Conservation (phyloP, 2,329 filamentous ascomycete genomes). For the Hawksworthiomyces lignivorus region DNA sequence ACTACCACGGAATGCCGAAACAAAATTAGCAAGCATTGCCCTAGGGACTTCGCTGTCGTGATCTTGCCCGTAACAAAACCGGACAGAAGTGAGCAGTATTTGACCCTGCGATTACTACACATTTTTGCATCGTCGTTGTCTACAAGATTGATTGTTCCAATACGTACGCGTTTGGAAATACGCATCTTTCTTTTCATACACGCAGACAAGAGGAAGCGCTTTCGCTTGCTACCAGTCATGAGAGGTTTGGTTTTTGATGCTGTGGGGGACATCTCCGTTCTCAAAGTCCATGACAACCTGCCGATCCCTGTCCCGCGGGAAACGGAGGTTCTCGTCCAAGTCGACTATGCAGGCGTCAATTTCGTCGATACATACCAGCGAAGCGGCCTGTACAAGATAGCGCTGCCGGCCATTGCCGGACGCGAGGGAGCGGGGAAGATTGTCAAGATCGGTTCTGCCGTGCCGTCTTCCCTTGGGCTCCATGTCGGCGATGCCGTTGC, state of each 20-base stretch:
- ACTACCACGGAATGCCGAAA: too few species aligned
- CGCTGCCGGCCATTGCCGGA: conserved; percentile 13
- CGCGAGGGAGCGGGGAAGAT: conserved; percentile 16
- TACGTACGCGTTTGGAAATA: too few species aligned
- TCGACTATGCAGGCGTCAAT: conserved; percentile 72
- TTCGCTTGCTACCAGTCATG: too few species aligned
- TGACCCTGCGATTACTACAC: too few species aligned
- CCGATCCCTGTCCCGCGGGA: neutral
- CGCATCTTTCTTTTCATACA: too few species aligned
- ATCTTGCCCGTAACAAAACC: too few species aligned
- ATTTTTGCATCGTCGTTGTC: too few species aligned
- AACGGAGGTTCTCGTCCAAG: conserved; percentile 64
- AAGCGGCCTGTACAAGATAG: conserved; percentile 10
- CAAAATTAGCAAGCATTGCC: too few species aligned
- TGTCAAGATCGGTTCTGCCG: conserved; percentile 12
- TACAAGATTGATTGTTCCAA: too few species aligned
- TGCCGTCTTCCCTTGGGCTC: conserved; percentile 10
- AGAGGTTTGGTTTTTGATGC: neutral
- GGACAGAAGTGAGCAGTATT: too few species aligned
- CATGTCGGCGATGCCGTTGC: conserved; percentile 56
- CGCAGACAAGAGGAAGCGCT: too few species aligned
- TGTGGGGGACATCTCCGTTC: neutral
- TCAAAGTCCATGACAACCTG: neutral
- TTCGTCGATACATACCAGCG: conserved; percentile 66
- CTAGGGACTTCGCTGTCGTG: too few species aligned